phyloP scores from a whole-genome alignment of 1,284 basidiomycete genomes.

The Cutaneotrichosporon curvatum region DNA sequence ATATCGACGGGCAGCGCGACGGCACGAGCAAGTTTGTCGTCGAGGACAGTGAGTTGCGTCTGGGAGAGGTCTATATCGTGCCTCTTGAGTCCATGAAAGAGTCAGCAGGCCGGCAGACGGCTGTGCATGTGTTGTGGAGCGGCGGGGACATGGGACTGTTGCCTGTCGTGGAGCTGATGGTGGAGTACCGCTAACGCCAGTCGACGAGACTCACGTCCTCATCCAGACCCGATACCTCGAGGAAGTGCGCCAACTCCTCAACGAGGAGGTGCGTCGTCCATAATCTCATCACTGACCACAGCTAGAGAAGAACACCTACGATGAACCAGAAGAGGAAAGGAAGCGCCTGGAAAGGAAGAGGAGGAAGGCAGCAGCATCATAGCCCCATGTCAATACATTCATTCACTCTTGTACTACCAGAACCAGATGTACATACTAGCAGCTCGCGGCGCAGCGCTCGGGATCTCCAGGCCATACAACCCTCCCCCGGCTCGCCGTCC shows the following conservation, averaged over 20 bases:
- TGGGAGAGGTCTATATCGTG: too few species aligned
- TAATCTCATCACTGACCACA: conserved; percentile 6
- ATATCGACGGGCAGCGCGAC: conserved; percentile 29
- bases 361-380: too few species aligned
- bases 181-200: conserved; percentile 20
- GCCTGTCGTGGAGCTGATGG: neutral
- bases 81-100: too few species aligned
- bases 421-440: too few species aligned
- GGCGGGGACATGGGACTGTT: too few species aligned
- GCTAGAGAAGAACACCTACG: conserved; percentile 45
- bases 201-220: conserved; percentile 38
- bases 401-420: too few species aligned
- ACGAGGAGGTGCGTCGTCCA: conserved; percentile 29
- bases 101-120: too few species aligned
- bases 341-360: too few species aligned
- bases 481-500: conserved; percentile 8
- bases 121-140: too few species aligned
- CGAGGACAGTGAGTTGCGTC: conserved; percentile 26
- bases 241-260: conserved; percentile 29
- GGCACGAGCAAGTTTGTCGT: conserved; percentile 37
- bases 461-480: conserved; percentile 8
- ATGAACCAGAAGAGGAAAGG: too few species aligned
- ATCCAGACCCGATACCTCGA: conserved; percentile 35
- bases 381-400: too few species aligned
- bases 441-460: neutral